Base-by-base conservation (phyloP, 2,329 filamentous ascomycete species). In the Periconia sp. region DNA sequence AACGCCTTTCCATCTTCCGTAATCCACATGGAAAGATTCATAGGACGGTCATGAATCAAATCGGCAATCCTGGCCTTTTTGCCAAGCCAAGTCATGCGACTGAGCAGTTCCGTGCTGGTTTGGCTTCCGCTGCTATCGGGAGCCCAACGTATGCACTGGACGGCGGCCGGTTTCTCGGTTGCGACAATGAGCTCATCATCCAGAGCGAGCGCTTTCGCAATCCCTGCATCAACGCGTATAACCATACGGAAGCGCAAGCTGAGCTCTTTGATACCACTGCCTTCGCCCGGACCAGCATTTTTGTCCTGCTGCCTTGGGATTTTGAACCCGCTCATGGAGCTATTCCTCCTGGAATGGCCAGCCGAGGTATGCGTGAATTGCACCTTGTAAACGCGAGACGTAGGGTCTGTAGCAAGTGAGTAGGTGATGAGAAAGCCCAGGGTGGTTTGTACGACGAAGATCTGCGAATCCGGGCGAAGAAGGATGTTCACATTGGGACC, bases 191-290 rank as follows among this genome's bases (percentile, higher is more conserved):
- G 79, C 73, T 97, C 94, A 52, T 96, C 91, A 61, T 97, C 94
- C 19, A 97, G 81, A 2, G 94, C 93, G 50, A 97, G 77, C 11
- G 90, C 91, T 65, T 87, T 90, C 62, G 87, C 87, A 63, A 99
- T 97, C 2, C 94, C 94, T 2, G 94, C 94, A 74, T 99, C 94
- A 17, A 99, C 91, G 71, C 96, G 95, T 68, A 99, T 97, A 14
- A 96, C 93, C 90, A 97, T 96, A 53, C 93, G 85, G 74, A 99
- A 99, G 11, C 91, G 89, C 46, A 99, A 82, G 64, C 89, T 96
- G 52, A 96, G 85, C 74, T 99, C 94, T 49, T 86, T 85, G 47
- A 96, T 87, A 3, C 91, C 91, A 46, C 83, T 83, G 10, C 90
- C 90, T 72, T 97, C 94, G 33, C 92, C 92, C 1, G 89, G 85